Base-by-base conservation (phyloP, 2,329 filamentous ascomycete species). In the Tolypocladium ophioglossoides region DNA sequence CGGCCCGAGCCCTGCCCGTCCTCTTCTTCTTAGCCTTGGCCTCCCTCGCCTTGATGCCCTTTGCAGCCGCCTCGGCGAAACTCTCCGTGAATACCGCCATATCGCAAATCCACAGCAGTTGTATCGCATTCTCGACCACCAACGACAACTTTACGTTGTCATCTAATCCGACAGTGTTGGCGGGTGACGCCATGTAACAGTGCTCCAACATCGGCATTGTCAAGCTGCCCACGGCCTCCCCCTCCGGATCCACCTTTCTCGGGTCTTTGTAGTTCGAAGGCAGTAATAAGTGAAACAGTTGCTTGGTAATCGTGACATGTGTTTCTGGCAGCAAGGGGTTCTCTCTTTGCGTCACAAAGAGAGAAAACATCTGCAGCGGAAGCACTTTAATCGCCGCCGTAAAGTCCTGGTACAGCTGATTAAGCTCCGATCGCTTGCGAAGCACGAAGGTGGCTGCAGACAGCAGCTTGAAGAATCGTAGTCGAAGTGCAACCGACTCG, bases 71-170 rank as follows among this genome's bases (percentile, higher is more conserved):
- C 7, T 58, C 57, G 18, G 64, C 64, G 18, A 82, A 63, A 4
- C 58, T 57, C 0, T 64, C 56, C 34, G 68, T 68, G 58, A 75
- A 74, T 1, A 56, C 55, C 14, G 73, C 58, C 22, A 62, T 60
- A 14, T 69, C 68, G 30, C 65, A 62, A 3, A 55, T 54, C 68
- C 74, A 78, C 3, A 79, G 67, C 8, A 84, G 70, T 48, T 83
- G 76, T 34, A 89, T 63, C 51, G 89, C 68, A 2, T 75, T 76
- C 69, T 92, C 89, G 0, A 90, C 71, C 34, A 87, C 67, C 11
- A 91, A 69, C 2, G 85, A 84, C 39, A 91, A 75, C 65, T 87
- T 87, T 32, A 85, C 84, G 61, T 94, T 91, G 58, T 90, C 86
- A 22, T 81, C 77, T 0, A 78, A 68, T 8, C 74, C 76, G 16